Evolutionary conservation across 306 rosid species (phyloP), one percentile per base, ranked within the genome.

Genomic region (Medicago ruthenica): DNA sequence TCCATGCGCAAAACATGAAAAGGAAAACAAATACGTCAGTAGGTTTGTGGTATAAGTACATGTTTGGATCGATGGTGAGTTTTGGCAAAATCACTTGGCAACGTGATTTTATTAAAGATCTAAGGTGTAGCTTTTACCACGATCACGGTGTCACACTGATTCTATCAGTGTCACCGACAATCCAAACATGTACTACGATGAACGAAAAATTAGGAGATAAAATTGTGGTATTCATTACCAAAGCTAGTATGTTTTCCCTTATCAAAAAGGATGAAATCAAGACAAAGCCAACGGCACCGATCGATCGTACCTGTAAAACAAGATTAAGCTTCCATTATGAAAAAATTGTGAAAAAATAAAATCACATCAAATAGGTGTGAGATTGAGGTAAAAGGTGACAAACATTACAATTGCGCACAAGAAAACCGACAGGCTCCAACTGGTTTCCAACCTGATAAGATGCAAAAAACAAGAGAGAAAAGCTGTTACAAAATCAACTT

Each of bases 261-360:
- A 95, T 89, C 83, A 95, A 83, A 88, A 92, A 95, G 50, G 99
- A 95, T 18, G 92, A 64, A 67, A 84, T 73, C 71, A 92, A 75
- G 83, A 95, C 99, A 80, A 92, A 95, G 36, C 96, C 99, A 62
- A 90, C 92, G 3, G 97, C 88, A 58, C 99, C 99, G 24, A 89
- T 31, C 14, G 99, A 77, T 67, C 97, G 87, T 75, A 95, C 96
- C 99, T 95, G 85, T 59, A 70, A 70, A 77, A 64, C 37, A 42
- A 42, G 79, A 77, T 13, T 18, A 78, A 24, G 77, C 18, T 50
- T 8, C 45, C 1, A 47, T 47, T 16, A 68, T 24, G 45, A n/a
- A 60, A 68, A 12, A 16, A 24, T 6, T 1, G 36, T 31, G 63
- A 59, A 67, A 11, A 44, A 69, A 55, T 34, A 68, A 10, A 48